phyloP scores from a whole-genome alignment of 1,284 basidiomycete species.

The Heterobasidion occidentale region DNA sequence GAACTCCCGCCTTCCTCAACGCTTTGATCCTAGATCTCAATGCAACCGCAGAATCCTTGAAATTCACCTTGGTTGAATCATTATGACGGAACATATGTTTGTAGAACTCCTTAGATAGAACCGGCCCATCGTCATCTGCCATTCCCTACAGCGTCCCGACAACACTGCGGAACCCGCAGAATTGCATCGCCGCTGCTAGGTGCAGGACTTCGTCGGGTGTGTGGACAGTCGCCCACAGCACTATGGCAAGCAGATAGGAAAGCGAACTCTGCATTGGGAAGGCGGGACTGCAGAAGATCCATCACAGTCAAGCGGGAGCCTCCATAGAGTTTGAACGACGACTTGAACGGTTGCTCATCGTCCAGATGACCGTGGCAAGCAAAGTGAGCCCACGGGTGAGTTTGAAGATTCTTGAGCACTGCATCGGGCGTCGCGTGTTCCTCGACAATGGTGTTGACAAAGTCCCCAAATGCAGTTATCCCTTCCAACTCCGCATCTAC shows the following conservation, averaged over 20 bases:
- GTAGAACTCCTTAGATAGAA: conserved; percentile 3
- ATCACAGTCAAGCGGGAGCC: conserved; percentile 1
- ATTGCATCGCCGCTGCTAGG: conserved; percentile 6
- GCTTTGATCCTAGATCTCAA: neutral
- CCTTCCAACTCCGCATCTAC: conserved; percentile 1
- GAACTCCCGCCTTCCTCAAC: neutral
- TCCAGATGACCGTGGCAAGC: conserved; percentile 7
- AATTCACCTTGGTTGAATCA: neutral
- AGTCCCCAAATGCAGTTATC: neutral
- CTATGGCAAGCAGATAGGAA: conserved; percentile 11
- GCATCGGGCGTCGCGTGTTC: neutral
- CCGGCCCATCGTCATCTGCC: conserved; percentile 14
- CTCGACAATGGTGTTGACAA: neutral
- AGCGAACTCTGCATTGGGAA: conserved; percentile 8
- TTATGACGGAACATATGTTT: neutral
- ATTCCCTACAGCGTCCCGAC: conserved; percentile 29
- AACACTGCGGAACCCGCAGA: conserved; percentile 24
- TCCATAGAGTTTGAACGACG: conserved; percentile 5
- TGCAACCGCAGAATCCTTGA: neutral
- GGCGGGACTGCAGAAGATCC: conserved; percentile 1
- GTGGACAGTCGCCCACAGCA: neutral
- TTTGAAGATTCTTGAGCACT: conserved; percentile 1
- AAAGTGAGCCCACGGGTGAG: conserved; percentile 4
- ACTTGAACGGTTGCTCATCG: conserved; percentile 4
- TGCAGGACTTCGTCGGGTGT: conserved; percentile 1